Conservation (phyloP, 441 rosid genomes). For the Corymbia calophylla region DNA sequence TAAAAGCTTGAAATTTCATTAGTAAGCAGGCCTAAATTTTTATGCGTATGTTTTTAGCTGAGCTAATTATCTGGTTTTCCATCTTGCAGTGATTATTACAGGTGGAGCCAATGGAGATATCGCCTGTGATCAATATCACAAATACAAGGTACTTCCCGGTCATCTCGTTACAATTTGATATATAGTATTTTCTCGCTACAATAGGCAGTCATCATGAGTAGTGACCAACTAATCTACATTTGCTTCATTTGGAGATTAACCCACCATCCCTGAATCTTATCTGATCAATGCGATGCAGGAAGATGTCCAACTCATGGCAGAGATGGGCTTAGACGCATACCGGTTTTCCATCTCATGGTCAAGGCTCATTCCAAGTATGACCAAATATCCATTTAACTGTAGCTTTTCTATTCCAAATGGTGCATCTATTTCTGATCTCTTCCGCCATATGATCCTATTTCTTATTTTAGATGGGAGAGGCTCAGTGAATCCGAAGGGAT, state of each 20-base stretch:
- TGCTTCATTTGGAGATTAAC: neutral
- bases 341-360: constrained; percentile 19
- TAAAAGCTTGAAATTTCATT: neutral
- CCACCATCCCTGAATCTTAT: neutral
- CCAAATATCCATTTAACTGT: neutral
- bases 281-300: constrained; percentile 3
- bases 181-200: neutral
- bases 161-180: neutral
- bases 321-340: constrained; percentile 4
- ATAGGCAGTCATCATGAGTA: neutral
- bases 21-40: neutral
- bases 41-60: neutral
- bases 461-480: constrained; percentile 13
- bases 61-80: neutral
- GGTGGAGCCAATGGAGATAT: constrained; percentile 10
- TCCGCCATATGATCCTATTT: neutral
- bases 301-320: constrained; percentile 17
- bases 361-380: constrained; percentile 13
- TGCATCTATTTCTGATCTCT: neutral
- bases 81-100: neutral
- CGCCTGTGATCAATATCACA: constrained; percentile 12
- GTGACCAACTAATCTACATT: neutral
- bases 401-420: neutral
- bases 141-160: constrained; percentile 3
- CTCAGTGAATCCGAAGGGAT: constrained; percentile 10